phyloP scores from a whole-genome alignment of 2,329 filamentous ascomycete genomes.

The Penicillium occitanis region DNA sequence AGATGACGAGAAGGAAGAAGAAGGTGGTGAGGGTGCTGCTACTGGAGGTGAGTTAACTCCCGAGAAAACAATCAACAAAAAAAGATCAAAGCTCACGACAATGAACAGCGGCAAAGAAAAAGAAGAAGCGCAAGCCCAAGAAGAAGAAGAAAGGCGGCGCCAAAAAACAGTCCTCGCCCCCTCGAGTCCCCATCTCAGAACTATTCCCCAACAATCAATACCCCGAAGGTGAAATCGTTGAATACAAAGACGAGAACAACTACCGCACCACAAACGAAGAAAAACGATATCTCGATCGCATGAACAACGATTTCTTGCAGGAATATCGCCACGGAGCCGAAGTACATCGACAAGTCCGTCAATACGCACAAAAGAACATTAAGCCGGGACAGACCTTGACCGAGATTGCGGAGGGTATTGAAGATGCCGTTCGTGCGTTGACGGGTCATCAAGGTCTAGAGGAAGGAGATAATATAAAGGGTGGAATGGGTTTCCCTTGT shows the following conservation, averaged over 20 bases:
- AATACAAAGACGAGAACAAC: slow-evolving; percentile 74
- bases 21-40: slow-evolving; percentile 40
- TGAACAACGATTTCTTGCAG: slow-evolving; percentile 74
- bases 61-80: too few relatives aligned
- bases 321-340: slow-evolving; percentile 86
- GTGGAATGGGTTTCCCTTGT: slow-evolving; percentile 83
- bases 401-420: slow-evolving; percentile 83
- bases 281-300: slow-evolving; percentile 76
- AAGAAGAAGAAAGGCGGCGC: slow-evolving; percentile 63
- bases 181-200: slow-evolving; percentile 69
- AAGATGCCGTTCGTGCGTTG: slow-evolving; percentile 74
- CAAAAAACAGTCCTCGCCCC: slow-evolving; percentile 73
- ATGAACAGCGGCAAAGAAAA: slow-evolving; percentile 52
- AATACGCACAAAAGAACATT: slow-evolving; percentile 77
- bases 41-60: slow-evolving; percentile 35
- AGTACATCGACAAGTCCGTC: slow-evolving; percentile 81
- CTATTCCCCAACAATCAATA: slow-evolving; percentile 72
- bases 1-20: slow-evolving; percentile 54
- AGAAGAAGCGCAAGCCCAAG: slow-evolving; percentile 82
- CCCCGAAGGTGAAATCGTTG: slow-evolving; percentile 74
- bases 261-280: slow-evolving; percentile 81
- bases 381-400: slow-evolving; percentile 78
- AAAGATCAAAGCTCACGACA: background rate
- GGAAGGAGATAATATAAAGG: slow-evolving; percentile 74
- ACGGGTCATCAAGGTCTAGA: slow-evolving; percentile 74